Conservation (phyloP, 495 filamentous ascomycete genomes). For the Aspergillus funiculosus region DNA sequence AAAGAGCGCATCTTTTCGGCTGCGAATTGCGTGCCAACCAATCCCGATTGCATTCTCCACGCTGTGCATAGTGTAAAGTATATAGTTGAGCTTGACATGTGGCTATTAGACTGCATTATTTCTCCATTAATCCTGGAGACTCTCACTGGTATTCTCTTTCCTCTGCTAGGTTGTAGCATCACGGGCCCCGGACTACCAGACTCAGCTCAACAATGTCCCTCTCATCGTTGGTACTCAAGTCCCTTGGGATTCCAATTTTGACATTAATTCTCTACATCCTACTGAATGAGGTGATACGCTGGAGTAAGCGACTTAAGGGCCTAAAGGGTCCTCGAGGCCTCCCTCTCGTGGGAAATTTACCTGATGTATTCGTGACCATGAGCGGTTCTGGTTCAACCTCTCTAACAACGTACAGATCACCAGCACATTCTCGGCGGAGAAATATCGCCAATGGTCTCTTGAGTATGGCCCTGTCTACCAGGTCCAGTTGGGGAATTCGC, state of each 20-base stretch:
- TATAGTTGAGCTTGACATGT: no score
- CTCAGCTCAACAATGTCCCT: neutral
- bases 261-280: neutral
- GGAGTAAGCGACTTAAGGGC: neutral
- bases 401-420: neutral
- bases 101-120: no score
- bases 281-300: constrained; percentile 1
- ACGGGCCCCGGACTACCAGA: no score
- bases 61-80: no score
- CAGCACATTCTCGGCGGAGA: neutral
- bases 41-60: no score
- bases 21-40: neutral
- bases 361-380: no score
- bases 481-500: neutral
- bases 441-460: constrained; percentile 12
- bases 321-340: neutral
- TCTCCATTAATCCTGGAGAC: no score
- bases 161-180: no score
- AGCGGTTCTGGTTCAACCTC: no score
- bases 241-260: neutral
- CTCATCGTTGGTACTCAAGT: neutral
- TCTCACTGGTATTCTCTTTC: no score
- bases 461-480: constrained; percentile 11
- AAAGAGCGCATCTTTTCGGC: neutral
- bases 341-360: constrained; percentile 3